Evolutionary conservation across 2,329 filamentous ascomycete genomes (phyloP), one percentile per base, ranked within the genome.

Genomic region (Colletotrichum cuscutae): DNA sequence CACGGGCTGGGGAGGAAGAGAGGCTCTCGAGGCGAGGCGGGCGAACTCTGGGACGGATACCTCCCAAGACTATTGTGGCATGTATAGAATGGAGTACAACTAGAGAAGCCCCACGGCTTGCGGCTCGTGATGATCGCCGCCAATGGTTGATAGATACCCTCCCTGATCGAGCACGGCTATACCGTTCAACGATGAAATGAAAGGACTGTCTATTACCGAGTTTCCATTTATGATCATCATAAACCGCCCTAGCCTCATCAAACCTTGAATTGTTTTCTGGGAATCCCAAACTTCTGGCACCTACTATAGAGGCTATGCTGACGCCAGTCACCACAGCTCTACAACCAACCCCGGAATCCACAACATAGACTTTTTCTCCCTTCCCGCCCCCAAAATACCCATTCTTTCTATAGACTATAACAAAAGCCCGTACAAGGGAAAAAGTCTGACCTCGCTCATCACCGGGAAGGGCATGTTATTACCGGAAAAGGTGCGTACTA

Each of bases 1-100:
- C 11, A 60, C 32, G 74, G 42, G 75, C 74, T 9, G 59, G 74
- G 57, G 76, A 42, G 28, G 22, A 28, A 56, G 22, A 56, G 30
- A 65, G 62, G 30, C n/a, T 56, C 49, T 9, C 15, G n/a, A 49
- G 42, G 42, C 42, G 42, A 2, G 42, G 8, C 3, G 42, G 42
- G 9, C 8, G 42, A 49, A 49, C 42, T 49, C 19, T 49, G 15
- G 42, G 42, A 49, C 8, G 19, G 42, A 49, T 49, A 49, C 42
- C 42, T 12, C 15, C 19, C 15, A 22, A 49, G 42, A 49, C 19
- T 49, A 49, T 22, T 22, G 42, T n/a, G 19, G 19, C 42, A 49
- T 22, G 15, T 49, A 49, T 49, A 49, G 42, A 49, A n/a, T n/a
- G 42, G 42, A 9, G 42, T 49, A 49, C 42, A 49, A 49, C 6